Evolutionary conservation across 2,329 filamentous ascomycete species (phyloP), one percentile per base, ranked within the genome.

Genomic region (Xylariales sp.): DNA sequence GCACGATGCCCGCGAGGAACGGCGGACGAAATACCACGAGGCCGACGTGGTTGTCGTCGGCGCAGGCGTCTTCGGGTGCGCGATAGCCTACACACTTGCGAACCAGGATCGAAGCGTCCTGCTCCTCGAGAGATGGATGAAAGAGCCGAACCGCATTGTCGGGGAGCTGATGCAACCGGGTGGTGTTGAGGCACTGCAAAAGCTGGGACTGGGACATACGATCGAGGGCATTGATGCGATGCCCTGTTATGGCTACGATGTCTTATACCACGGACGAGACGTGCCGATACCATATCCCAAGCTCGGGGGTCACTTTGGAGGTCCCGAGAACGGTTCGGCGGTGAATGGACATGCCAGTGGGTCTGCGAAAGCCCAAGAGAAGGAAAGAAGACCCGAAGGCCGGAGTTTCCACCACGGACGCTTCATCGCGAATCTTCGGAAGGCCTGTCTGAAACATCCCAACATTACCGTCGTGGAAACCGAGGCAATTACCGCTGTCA

Each of bases 161-260:
- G 93, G 93, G 54, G 93, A 98, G 69, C 69, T 98, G 50, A 70
- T 98, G 54, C 93, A 98, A 65, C 93, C 93, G 0, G 93, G 93
- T 38, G 93, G 93, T 37, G 82, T 95, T 24, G 72, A 79, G 39
- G 86, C 93, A 6, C 72, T 98, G 55, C 76, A 82, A 57, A 80
- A 86, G 59, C 70, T 98, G 37, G 93, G 93, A 3, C 67, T 98
- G 49, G 74, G 71, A 41, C 79, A 90, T 54, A 95, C 88, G 59
- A 68, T 97, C 45, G 88, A 97, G 45, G 86, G 69, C 43, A 97
- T 98, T 54, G 93, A 98, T 59, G 82, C 89, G 4, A 74, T 95
- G 34, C 74, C 80, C 16, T 89, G 88, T 54, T 74, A 84, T 48
- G 93, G 93, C 36, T 97, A 96, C 70, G 83, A 91, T 59, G 83